Percentiles rank a stretch among this genome's conserved stretches.
These are phyloP conservation scores for Sporothrix curviconia DNA, from an alignment of 2,329 filamentous ascomycete species.

Conservation along the genomic window DNA sequence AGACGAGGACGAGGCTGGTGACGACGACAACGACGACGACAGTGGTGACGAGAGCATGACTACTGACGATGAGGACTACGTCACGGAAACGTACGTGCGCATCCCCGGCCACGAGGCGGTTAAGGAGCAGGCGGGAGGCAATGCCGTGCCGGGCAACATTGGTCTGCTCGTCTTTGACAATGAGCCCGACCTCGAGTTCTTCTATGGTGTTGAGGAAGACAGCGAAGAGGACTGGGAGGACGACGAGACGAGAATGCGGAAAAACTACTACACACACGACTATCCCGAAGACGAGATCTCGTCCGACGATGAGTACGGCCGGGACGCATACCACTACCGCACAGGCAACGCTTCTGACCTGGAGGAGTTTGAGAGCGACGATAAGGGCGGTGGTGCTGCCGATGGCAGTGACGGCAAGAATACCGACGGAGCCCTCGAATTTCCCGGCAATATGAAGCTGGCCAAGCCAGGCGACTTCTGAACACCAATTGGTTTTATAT, in stretches of 20 bases:
- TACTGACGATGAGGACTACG: conserved; percentile 48
- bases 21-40: conserved; percentile 24
- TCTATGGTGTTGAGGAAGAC: conserved; percentile 55
- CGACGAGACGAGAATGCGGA: conserved; percentile 67
- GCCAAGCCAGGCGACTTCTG: not conserved
- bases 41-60: conserved; percentile 39
- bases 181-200: conserved; percentile 53
- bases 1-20: conserved; percentile 29
- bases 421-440: not conserved
- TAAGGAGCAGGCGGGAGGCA: conserved; percentile 28
- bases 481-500: not conserved
- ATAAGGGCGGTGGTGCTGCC: conserved; percentile 30
- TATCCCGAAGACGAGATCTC: conserved; percentile 76
- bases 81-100: conserved; percentile 59
- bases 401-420: conserved; percentile 4
- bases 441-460: not conserved
- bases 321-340: conserved; percentile 49
- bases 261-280: conserved; percentile 70
- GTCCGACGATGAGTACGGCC: conserved; percentile 59
- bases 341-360: conserved; percentile 48
- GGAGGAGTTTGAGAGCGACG: conserved; percentile 44
- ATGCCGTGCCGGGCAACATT: conserved; percentile 43
- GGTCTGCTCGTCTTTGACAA: conserved; percentile 52
- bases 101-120: conserved; percentile 40
- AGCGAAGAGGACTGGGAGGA: conserved; percentile 55